Evolutionary conservation across 352 stramenopile species (phyloP), one percentile per base, ranked within the genome.

Genomic region (Pythium phragmitis): DNA sequence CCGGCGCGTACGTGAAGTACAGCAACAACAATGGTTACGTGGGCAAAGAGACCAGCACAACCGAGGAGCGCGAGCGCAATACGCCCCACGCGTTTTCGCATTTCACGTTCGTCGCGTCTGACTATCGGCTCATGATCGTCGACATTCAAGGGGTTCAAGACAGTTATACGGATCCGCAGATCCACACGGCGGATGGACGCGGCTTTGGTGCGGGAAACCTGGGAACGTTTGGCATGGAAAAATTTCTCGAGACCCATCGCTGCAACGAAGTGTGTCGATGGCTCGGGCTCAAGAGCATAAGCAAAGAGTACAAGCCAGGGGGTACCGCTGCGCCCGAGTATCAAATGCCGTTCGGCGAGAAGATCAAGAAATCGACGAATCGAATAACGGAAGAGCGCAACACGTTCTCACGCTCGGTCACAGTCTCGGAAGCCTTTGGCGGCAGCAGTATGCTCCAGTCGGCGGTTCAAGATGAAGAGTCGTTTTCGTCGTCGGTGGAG

Each of bases 11-110:
- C 65, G 85, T 94, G 41, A 94, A 94, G 67, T 94, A 94, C 65
- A 91, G 80, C 71, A 94, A 94, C 69, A 94, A 94, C 75, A 91
- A 82, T 48, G 85, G 85, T 6, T 94, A 88, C 53, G 85, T 94
- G 1, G 85, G 85, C n/a, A 78, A 76, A 16, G 82, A 91, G 55
- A 94, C 85, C 9, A 89, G 76, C 46, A 84, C 82, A 36, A 94
- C 81, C 0, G 85, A 92, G 71, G 85, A 94, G 60, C 75, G 85
- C 13, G 85, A 94, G 66, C 80, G 85, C 33, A 94, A 94, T 51
- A 94, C 85, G 17, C 85, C 85, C 28, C 85, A 94, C 52, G 81
- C 85, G 13, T 94, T 94, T 65, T 92, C 83, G 5, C 85, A 94
- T 52, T 94, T 94, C 70, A 85, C 83, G 9, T 94, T 94, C 34